These are phyloP conservation scores for Alliaria petiolata DNA, from an alignment of 345 rosid genomes.

Conservation along the genomic window DNA sequence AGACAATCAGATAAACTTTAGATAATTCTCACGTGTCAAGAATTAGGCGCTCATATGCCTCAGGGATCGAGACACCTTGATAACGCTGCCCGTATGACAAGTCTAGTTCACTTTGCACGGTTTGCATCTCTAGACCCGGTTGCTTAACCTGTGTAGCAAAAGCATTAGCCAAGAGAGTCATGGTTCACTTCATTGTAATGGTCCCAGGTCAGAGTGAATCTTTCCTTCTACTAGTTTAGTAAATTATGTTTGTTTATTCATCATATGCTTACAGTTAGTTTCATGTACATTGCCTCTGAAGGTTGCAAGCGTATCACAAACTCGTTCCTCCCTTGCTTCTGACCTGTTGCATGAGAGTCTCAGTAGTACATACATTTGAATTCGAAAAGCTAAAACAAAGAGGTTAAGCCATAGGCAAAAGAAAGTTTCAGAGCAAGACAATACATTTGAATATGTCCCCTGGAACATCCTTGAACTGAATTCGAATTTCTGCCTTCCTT, in stretches of 20 bases:
- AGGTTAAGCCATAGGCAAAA: not conserved
- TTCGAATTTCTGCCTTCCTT: constrained; percentile 95
- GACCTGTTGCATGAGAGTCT: constrained; percentile 40
- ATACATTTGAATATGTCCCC: constrained; percentile 93
- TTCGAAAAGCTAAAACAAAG: not conserved
- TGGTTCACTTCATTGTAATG: too few species aligned
- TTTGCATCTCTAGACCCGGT: constrained; percentile 94
- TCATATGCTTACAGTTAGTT: constrained; percentile 65
- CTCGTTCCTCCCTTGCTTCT: constrained; percentile 97
- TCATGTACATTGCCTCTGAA: constrained; percentile 95
- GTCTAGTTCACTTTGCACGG: constrained; percentile 96
- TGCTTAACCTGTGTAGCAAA: constrained; percentile 74
- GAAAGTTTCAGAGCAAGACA: not conserved
- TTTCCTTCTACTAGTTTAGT: not conserved
- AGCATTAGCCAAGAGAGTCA: constrained; percentile 6
- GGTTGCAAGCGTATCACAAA: constrained; percentile 96
- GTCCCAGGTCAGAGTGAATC: not conserved
- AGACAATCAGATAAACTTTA: not conserved
- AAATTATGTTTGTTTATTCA: not conserved
- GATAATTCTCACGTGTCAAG: constrained; percentile 72
- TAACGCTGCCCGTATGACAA: constrained; percentile 92
- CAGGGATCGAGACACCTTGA: constrained; percentile 76
- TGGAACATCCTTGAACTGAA: constrained; percentile 98
- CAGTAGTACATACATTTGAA: not conserved
- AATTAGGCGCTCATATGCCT: constrained; percentile 93